These are phyloP conservation scores for Rhizopogon vinicolor DNA, from an alignment of 768 basidiomycete genomes.

Conservation along the genomic window DNA sequence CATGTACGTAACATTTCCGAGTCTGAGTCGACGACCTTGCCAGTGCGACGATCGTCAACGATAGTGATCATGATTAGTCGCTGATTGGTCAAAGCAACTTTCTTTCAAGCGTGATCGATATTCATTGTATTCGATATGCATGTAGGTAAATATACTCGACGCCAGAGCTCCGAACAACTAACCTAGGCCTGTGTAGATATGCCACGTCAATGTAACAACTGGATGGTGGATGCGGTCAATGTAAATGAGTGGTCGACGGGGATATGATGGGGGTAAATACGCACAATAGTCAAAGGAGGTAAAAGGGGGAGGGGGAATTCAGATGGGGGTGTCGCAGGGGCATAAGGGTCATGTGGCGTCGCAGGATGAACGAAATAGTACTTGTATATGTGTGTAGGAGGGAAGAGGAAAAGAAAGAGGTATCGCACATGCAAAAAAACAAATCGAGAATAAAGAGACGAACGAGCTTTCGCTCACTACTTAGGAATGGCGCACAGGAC, in stretches of 20 bases:
- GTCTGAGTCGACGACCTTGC: too few species aligned
- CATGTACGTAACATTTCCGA: too few species aligned
- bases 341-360: not conserved
- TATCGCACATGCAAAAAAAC: not conserved
- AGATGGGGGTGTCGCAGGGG: not conserved
- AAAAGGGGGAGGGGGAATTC: too few species aligned
- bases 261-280: not conserved
- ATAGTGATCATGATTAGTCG: too few species aligned
- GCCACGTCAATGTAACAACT: not conserved
- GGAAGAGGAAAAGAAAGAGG: not conserved
- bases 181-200: not conserved
- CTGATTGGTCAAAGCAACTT: not conserved
- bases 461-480: not conserved
- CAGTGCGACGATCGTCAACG: too few species aligned
- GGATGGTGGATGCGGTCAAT: not conserved
- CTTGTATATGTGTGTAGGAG: not conserved
- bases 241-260: not conserved
- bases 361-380: not conserved
- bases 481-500: constrained; percentile 10
- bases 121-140: not conserved
- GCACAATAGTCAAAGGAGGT: not conserved
- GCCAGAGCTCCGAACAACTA: not conserved
- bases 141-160: not conserved
- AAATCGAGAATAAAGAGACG: not conserved
- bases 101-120: not conserved